Evolutionary conservation across 2,329 filamentous ascomycete species (phyloP).

Genomic region (Ramichloridium luteum): DNA sequence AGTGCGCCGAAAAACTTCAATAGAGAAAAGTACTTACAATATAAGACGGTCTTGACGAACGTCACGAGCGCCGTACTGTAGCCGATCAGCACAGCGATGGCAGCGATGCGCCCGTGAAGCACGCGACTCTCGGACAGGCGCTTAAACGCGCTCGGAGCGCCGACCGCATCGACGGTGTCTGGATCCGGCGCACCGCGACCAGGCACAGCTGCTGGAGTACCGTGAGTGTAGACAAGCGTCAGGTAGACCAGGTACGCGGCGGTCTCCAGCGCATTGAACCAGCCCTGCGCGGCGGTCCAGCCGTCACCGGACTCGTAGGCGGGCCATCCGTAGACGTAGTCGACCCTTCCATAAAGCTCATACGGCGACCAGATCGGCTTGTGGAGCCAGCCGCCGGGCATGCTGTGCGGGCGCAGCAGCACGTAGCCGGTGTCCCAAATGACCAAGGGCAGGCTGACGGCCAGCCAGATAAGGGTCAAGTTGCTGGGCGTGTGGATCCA

Average conservation of each 20-base stretch:
- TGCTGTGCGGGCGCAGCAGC: conserved; percentile 64
- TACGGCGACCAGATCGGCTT: conserved; percentile 65
- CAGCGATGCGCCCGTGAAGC: conserved; percentile 41
- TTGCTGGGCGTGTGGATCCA: conserved; percentile 52
- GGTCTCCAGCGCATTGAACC: conserved; percentile 58
- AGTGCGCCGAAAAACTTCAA: background rate
- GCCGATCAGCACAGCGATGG: conserved; percentile 44
- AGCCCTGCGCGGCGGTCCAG: conserved; percentile 64
- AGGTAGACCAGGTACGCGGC: conserved; percentile 52
- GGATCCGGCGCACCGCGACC: conserved; percentile 28
- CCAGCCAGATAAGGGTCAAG: conserved; percentile 56
- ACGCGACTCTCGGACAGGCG: conserved; percentile 38
- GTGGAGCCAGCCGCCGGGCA: conserved; percentile 65
- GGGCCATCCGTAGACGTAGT: conserved; percentile 70
- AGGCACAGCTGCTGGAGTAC: conserved; percentile 23
- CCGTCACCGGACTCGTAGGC: conserved; percentile 54
- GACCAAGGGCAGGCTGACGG: conserved; percentile 63
- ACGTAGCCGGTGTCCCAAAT: conserved; percentile 74
- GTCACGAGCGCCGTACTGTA: conserved; percentile 52
- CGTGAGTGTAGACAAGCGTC: conserved; percentile 37
- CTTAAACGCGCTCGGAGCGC: conserved; percentile 31
- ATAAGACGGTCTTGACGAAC: conserved; percentile 54
- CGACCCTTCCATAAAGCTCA: conserved; percentile 64
- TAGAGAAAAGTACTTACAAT: conserved; percentile 38
- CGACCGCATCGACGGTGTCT: too few relatives aligned